These are phyloP conservation scores for Xylaria intraflava DNA, from an alignment of 495 filamentous ascomycete species.

Conservation along the genomic window DNA sequence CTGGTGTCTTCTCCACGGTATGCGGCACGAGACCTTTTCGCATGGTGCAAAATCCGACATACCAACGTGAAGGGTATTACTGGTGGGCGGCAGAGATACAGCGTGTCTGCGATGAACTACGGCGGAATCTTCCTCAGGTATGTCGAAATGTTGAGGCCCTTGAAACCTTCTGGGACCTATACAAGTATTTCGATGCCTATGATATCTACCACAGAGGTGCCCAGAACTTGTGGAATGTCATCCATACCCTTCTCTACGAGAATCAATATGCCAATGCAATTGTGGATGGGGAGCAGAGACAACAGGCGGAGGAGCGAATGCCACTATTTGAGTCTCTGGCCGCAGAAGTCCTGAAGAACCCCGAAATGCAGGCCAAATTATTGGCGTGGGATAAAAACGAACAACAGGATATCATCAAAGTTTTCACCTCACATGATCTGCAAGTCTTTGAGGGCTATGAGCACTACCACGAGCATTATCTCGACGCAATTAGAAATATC, in stretches of 20 bases:
- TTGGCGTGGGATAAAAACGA: neutral
- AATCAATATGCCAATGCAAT: constrained; percentile 15
- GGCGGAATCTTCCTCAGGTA: constrained; percentile 23
- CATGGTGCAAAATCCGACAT: constrained; percentile 17
- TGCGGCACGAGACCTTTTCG: constrained; percentile 20
- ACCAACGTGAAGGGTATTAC: constrained; percentile 14
- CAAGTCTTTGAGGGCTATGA: constrained; percentile 5
- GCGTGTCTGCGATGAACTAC: constrained; percentile 23
- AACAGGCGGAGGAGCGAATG: constrained; percentile 5
- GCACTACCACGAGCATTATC: neutral
- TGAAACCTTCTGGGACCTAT: constrained; percentile 29
- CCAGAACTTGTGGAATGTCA: constrained; percentile 38
- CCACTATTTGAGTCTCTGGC: constrained; percentile 1
- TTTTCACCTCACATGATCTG: neutral
- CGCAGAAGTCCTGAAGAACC: neutral
- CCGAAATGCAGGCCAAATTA: neutral
- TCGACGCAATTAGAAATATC: constrained; percentile 1
- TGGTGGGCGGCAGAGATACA: constrained; percentile 24
- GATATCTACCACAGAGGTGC: constrained; percentile 43
- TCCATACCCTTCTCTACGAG: constrained; percentile 25
- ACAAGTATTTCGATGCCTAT: constrained; percentile 46
- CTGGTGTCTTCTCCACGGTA: constrained; percentile 32
- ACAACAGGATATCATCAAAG: constrained; percentile 3
- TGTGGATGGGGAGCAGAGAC: constrained; percentile 11
- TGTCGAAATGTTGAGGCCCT: constrained; percentile 24